Conservation (phyloP, 2,329 filamentous ascomycete species). For the Diaporthe velutina region DNA sequence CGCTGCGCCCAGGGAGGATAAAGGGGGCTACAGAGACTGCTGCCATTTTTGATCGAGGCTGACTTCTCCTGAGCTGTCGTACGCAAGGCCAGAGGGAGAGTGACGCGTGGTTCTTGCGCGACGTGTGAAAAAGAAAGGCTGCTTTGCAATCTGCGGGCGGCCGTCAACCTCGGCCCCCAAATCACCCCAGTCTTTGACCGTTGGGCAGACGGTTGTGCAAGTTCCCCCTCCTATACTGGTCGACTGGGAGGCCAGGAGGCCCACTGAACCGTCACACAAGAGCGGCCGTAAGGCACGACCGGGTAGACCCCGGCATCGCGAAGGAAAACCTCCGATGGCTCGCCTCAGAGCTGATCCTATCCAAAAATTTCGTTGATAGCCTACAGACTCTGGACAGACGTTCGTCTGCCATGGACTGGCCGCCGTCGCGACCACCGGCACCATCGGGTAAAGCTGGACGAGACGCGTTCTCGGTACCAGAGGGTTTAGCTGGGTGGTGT, state of each 20-base stretch:
- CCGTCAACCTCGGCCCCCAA: background rate
- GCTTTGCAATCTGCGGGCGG: background rate
- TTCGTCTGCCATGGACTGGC: background rate
- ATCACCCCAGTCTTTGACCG: background rate
- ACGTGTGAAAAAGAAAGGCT: slow-evolving; percentile 9
- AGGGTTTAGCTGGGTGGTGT: slow-evolving; percentile 5
- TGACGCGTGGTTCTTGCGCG: slow-evolving; percentile 27
- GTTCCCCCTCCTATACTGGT: background rate
- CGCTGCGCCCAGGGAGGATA: background rate
- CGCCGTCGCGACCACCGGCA: background rate
- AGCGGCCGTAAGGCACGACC: slow-evolving; percentile 13
- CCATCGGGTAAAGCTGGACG: slow-evolving; percentile 1
- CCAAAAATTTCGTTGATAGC: background rate
- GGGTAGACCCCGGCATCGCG: background rate
- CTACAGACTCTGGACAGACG: background rate
- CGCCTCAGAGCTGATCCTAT: slow-evolving; percentile 6
- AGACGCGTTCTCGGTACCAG: slow-evolving; percentile 21
- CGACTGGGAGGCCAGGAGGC: no score
- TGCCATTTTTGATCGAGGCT: slow-evolving; percentile 4
- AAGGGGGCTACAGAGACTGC: background rate
- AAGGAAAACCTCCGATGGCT: slow-evolving; percentile 8
- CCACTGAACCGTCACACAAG: slow-evolving; percentile 15
- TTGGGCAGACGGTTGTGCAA: background rate
- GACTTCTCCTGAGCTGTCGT: background rate
- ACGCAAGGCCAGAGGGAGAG: background rate